Evolutionary conservation across 345 rosid species (phyloP), one percentile per base, ranked within the genome.

Genomic region (Brassica rapa): DNA sequence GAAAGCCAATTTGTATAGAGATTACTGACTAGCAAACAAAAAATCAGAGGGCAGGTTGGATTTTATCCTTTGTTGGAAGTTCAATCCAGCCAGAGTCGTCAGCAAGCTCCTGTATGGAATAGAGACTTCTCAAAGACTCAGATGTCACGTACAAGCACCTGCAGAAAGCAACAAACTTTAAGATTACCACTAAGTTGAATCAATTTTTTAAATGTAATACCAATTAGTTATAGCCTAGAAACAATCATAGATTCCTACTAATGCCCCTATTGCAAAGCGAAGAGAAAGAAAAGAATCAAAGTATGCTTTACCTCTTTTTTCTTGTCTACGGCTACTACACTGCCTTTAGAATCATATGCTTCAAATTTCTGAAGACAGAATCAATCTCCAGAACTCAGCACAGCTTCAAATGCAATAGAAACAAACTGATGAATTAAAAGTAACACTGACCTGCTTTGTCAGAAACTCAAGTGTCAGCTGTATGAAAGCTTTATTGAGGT

Each of bases 51-150:
- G 5, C 30, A 62, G 15, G 64, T 61, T 67, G 65, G 59, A 24
- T 25, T 68, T 68, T 79, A 73, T 73, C 70, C 57, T 70, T 55
- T 64, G 71, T 37, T 9, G 10, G 59, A 16, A 37, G 19, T 25
- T 77, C 69, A 78, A 94, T 88, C 73, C 93, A 83, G 76, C 97
- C 97, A 90, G 49, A 94, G 95, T 51, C 97, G 93, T 97, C 98
- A 94, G 75, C 76, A 78, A 74, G 98, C 86, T 84, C 89, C 95
- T 3, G 83, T 70, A 43, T 94, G 95, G 81, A 92, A 94, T n/a
- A 91, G 88, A 68, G 97, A 94, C 80, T 94, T 92, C 91, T 92
- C 97, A 16, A 94, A 91, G 41, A 94, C 97, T 97, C 97, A 94
- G 24, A 94, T 90, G 57, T 91, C 92, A 16, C 90, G 91, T 49